Evolutionary conservation across 129 eudicot species (phyloP).

Genomic region (Tagetes erecta): DNA sequence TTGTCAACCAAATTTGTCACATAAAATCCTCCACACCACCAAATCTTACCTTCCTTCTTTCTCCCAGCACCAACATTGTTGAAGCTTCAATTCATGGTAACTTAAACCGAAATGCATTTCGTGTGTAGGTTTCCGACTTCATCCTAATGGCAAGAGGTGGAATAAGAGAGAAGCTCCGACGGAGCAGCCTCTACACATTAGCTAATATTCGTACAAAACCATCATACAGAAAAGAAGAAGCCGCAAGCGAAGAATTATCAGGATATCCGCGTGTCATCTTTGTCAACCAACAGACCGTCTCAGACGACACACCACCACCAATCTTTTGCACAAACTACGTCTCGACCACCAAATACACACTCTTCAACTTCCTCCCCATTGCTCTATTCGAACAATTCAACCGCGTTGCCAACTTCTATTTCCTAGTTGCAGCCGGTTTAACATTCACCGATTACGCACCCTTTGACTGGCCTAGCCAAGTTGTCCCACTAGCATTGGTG

Average conservation of each 20-base stretch:
- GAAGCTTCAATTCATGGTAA: slow-evolving; percentile 2
- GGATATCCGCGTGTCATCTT: slow-evolving; percentile 54
- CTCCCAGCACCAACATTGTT: slow-evolving; percentile 4
- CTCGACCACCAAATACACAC: slow-evolving; percentile 72
- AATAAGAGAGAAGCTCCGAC: slow-evolving; percentile 48
- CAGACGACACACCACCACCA: slow-evolving; percentile 27
- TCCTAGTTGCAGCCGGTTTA: slow-evolving; percentile 56
- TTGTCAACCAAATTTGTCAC: slow-evolving; percentile 4
- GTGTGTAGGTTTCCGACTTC: background rate
- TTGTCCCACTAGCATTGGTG: slow-evolving; percentile 67
- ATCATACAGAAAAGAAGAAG: slow-evolving; percentile 32
- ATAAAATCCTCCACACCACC: slow-evolving; percentile 28
- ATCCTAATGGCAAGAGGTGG: slow-evolving; percentile 40
- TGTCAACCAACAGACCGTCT: slow-evolving; percentile 44
- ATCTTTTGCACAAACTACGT: slow-evolving; percentile 51
- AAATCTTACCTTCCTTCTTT: slow-evolving; percentile 11
- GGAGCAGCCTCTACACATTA: slow-evolving; percentile 70
- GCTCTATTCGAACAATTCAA: slow-evolving; percentile 71
- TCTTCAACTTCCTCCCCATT: slow-evolving; percentile 55
- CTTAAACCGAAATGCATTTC: slow-evolving; percentile 8
- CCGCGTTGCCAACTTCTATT: slow-evolving; percentile 75
- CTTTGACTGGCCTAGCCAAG: slow-evolving; percentile 51
- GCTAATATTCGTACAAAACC: slow-evolving; percentile 43
- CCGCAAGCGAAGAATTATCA: slow-evolving; percentile 9
- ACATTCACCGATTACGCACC: slow-evolving; percentile 57